Percentiles rank a stretch among this genome's conserved stretches.
phyloP scores from a whole-genome alignment of 2,329 filamentous ascomycete species.

The Acephala macrosclerotiorum region DNA sequence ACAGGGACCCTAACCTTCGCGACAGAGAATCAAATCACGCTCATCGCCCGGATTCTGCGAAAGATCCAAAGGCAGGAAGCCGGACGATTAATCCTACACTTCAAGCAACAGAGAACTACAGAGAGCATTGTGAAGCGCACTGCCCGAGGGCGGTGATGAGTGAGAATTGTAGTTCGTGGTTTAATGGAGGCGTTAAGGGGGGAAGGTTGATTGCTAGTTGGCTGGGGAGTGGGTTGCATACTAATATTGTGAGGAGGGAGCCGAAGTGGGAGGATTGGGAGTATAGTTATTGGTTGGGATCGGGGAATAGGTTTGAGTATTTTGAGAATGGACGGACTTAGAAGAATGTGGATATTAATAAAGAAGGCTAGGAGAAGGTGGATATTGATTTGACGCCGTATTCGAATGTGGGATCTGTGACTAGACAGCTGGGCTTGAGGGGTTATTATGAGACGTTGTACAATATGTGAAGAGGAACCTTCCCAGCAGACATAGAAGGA shows the following conservation, averaged over 20 bases:
- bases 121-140: background rate
- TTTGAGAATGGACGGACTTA: conserved; percentile 1
- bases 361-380: background rate
- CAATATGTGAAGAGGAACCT: background rate
- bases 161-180: conserved; percentile 5
- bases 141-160: background rate
- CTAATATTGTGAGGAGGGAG: background rate
- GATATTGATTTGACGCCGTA: background rate
- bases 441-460: background rate
- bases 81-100: background rate
- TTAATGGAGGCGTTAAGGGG: background rate
- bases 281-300: background rate
- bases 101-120: background rate
- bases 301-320: conserved; percentile 1
- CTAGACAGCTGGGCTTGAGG: background rate
- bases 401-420: background rate
- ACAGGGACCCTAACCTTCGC: background rate
- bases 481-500: too few species aligned
- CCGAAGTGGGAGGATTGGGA: conserved; percentile 4
- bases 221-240: background rate
- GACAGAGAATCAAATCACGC: background rate
- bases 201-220: background rate
- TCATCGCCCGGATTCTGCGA: background rate
- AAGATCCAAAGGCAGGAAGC: background rate
- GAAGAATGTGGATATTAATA: background rate